phyloP scores from a whole-genome alignment of 768 basidiomycete genomes.

The Rubroboletus pulcherrimus region DNA sequence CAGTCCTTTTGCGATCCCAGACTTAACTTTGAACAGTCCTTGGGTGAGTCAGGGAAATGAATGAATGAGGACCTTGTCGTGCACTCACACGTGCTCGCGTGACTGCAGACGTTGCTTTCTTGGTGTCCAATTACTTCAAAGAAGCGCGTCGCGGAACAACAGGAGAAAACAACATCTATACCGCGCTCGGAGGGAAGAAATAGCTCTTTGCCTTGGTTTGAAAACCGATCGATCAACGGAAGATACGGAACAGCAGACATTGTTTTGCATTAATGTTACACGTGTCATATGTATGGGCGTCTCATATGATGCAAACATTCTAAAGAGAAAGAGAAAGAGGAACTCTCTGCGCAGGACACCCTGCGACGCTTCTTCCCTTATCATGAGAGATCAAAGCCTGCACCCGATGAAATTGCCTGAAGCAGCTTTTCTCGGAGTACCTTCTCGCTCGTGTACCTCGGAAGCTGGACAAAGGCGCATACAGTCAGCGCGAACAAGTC shows the following conservation, averaged over 20 bases:
- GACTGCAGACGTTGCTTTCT: constrained; percentile 73
- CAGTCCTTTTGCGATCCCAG: constrained; percentile 93
- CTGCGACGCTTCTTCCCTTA: not conserved
- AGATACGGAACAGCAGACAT: not conserved
- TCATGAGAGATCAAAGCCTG: constrained; percentile 91
- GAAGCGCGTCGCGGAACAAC: constrained; percentile 48
- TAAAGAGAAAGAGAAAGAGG: not conserved
- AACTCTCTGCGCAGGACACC: not conserved
- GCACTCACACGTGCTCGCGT: not conserved
- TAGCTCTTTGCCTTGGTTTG: not conserved
- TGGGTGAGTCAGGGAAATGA: constrained; percentile 54
- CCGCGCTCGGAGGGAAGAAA: constrained; percentile 29
- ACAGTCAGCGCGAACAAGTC: not conserved
- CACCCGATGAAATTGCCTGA: constrained; percentile 81
- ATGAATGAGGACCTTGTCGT: not conserved
- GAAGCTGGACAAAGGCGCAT: constrained; percentile 47
- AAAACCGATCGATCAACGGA: constrained; percentile 14
- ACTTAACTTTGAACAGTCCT: constrained; percentile 88
- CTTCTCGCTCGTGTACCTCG: constrained; percentile 60
- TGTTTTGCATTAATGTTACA: constrained; percentile 7
- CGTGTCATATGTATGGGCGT: not conserved
- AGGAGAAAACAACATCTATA: constrained; percentile 25
- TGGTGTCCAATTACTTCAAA: constrained; percentile 79
- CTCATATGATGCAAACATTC: not conserved
- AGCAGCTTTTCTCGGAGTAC: constrained; percentile 72